Percentiles rank a stretch among this genome's conserved stretches.
Conservation (phyloP, 345 rosid species). For the Eucalyptus curtisii region DNA sequence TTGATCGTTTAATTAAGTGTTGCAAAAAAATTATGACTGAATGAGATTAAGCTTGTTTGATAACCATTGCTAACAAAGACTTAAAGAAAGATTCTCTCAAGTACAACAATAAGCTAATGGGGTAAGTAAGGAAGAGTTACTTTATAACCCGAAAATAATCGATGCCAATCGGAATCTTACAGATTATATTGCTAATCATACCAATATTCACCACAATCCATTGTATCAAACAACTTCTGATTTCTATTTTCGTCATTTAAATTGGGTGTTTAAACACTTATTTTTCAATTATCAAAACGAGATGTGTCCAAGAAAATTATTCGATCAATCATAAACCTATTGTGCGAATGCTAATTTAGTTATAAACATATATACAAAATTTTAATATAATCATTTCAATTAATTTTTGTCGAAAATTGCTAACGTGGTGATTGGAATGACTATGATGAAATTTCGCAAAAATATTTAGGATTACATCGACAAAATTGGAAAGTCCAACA, state of each 20-base stretch:
- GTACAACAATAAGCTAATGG: not conserved
- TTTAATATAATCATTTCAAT: fast-evolving
- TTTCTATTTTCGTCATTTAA: not conserved
- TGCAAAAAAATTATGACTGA: not conserved
- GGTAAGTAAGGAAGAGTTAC: not conserved
- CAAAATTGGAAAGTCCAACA: fast-evolving
- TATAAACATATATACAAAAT: too few species aligned
- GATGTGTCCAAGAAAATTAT: not conserved
- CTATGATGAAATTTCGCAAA: fast-evolving
- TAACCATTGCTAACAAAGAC: not conserved
- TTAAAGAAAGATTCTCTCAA: not conserved
- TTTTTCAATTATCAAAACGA: not conserved
- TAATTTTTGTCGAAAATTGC: fast-evolving
- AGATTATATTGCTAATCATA: not conserved
- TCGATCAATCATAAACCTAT: not conserved
- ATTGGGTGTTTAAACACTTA: not conserved
- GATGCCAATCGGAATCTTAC: not conserved
- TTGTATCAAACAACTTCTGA: not conserved
- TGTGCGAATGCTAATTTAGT: fast-evolving
- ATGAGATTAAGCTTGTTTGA: not conserved
- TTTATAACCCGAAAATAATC: not conserved
- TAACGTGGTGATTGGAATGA: fast-evolving
- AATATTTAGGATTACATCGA: fast-evolving
- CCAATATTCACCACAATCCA: not conserved
- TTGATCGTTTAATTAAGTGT: not conserved